Base-by-base conservation (phyloP, 2,329 filamentous ascomycete genomes). In the Grosmannia serpens region DNA sequence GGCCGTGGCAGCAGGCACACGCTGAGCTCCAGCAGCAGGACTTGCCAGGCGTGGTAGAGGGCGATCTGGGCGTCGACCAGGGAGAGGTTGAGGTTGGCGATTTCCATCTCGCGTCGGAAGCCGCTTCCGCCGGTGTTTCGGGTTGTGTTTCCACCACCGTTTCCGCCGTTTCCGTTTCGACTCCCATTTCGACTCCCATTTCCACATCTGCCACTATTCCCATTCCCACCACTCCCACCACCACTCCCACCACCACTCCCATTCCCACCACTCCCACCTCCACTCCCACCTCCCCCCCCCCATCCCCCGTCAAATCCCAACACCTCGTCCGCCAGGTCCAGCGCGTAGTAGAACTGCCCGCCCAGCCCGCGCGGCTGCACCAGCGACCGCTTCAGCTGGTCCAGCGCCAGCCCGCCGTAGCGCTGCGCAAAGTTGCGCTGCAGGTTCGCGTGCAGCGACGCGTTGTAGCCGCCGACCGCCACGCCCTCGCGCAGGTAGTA, bases 61-160 rank as follows among this genome's bases (percentile, higher is more conserved):
- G 84, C 82, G 63, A 94, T 86, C 74, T 99, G 91, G 27, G 92
- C 89, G 70, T 97, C 91, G 38, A 99, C 90, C 38, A 96, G 77
- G 27, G 91, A 95, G 56, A 99, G 71, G 70, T 99, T 97, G 62
- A 87, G 76, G 70, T 99, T 99, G 49, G 92, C 94, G 61, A 85
- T 84, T 66, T 86, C 82, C 72, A 99, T 86, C 69, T 99, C 94
- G 54, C 82, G 81, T 62, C 82, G 80, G 72, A 95, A 95, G 0
- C 91, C 91, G 64, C n/a, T n/a, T n/a, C n/a, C n/a, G n/a, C n/a
- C n/a, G n/a, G n/a, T n/a, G n/a, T n/a, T n/a, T n/a, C n/a, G n/a
- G n/a, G n/a, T n/a, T n/a, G n/a, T n/a, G n/a, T n/a, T n/a, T n/a
- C n/a, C n/a, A n/a, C n/a, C n/a, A n/a, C 35, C 15, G 11, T 38